phyloP scores from a whole-genome alignment of 2,329 filamentous ascomycete genomes.

The Apiospora aurea region DNA sequence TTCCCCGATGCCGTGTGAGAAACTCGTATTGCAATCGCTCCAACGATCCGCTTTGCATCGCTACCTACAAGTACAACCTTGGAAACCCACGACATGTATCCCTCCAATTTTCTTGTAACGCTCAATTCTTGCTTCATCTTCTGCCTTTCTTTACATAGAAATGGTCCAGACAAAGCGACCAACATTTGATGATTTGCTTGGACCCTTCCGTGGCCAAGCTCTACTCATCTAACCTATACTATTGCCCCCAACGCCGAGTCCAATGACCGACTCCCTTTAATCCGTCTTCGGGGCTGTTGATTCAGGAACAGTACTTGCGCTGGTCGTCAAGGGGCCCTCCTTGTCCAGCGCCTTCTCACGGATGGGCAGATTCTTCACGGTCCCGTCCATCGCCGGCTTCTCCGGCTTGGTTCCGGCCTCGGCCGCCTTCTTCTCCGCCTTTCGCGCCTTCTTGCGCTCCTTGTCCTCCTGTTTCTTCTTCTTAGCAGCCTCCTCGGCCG shows the following conservation, averaged over 20 bases:
- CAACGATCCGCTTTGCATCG: background rate
- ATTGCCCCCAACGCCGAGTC: background rate
- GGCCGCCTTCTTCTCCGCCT: conserved; percentile 34
- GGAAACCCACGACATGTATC: background rate
- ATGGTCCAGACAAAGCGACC: background rate
- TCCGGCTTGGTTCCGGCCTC: conserved; percentile 28
- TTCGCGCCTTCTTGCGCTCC: conserved; percentile 41
- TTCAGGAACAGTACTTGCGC: conserved; percentile 29
- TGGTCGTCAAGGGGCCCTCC: conserved; percentile 30
- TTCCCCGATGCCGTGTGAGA: background rate
- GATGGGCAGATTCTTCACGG: conserved; percentile 39
- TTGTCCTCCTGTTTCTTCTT: conserved; percentile 42
- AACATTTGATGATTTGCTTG: background rate
- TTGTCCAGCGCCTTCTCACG: conserved; percentile 41
- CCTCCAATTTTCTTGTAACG: background rate
- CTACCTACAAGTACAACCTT: background rate
- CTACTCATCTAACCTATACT: conserved; percentile 17
- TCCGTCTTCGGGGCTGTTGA: conserved; percentile 31
- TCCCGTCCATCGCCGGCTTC: conserved; percentile 36
- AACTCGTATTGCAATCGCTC: background rate
- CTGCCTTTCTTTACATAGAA: background rate
- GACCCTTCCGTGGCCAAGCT: background rate
- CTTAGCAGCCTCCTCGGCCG: conserved; percentile 41
- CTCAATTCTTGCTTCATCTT: background rate
- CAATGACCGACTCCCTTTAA: background rate